Percentiles rank a stretch among this genome's conserved stretches.
Conservation (phyloP, 192 early-diverging fungal species). For the Coemansia sp. region DNA sequence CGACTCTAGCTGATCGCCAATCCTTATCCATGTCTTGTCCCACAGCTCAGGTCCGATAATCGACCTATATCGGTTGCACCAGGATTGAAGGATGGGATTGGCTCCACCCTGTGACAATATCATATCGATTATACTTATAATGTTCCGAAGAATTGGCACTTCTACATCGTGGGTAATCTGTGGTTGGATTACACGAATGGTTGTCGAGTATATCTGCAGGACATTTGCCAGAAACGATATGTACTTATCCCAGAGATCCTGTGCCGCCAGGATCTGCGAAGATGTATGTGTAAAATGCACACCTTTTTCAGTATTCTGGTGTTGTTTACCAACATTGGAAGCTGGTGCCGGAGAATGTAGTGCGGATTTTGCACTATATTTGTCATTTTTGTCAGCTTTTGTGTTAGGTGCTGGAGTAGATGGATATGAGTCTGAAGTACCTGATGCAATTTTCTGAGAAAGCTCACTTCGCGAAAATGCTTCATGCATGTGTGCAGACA, state of each 20-base stretch:
- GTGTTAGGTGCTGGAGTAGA: neutral
- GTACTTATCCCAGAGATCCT: constrained; percentile 45
- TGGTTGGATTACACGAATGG: constrained; percentile 22
- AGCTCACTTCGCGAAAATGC: neutral
- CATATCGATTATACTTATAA: constrained; percentile 39
- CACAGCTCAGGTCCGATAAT: constrained; percentile 36
- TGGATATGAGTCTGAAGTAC: constrained; percentile 1
- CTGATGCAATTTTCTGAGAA: neutral
- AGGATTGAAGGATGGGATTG: constrained; percentile 29
- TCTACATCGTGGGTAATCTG: constrained; percentile 1
- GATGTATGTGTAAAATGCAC: neutral
- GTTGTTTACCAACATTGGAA: neutral
- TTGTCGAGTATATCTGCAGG: constrained; percentile 40
- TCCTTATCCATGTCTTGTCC: constrained; percentile 47
- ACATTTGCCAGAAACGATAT: constrained; percentile 29
- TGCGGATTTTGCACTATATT: too few relatives aligned
- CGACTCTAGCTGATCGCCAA: constrained; percentile 46
- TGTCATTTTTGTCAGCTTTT: neutral
- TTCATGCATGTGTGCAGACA: too few relatives aligned
- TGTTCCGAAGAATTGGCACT: constrained; percentile 3
- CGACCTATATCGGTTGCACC: constrained; percentile 26
- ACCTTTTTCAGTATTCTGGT: neutral
- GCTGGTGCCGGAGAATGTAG: constrained; percentile 1
- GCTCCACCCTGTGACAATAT: constrained; percentile 43
- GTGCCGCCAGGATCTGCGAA: constrained; percentile 5